Base-by-base conservation (phyloP, 2,329 filamentous ascomycete species). In the Phialophora verrucosa region DNA sequence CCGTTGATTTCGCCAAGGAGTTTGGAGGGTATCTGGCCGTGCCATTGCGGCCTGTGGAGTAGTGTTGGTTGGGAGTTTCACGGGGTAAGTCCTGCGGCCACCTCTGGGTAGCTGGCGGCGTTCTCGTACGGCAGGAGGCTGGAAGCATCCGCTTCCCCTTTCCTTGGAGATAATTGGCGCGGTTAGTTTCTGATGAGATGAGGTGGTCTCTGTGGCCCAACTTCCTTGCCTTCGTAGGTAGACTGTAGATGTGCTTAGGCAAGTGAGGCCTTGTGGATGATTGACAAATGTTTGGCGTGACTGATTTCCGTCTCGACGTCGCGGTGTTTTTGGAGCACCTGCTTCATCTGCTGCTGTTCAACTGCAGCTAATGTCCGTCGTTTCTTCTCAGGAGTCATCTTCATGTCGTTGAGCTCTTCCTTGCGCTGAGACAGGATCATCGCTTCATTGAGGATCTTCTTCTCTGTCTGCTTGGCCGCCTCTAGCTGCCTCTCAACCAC, bases 301-400 rank as follows among this genome's bases (percentile, higher is more conserved):
- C 64, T 58, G 29, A 67, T 64, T 23, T 70, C 59, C 4, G 54
- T 54, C 53, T 68, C 68, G n/a, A 66, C 53, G 42, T 69, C 65
- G 11, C 61, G 63, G 32, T 69, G 65, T 63, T 47, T 62, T 31
- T 47, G 62, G 11, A 69, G 62, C 11, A 65, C 56, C 14, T 66
- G 47, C 49, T 68, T 65, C 59, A 70, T 70, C 31, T 68, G 53
- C 31, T 68, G 53, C 17, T 62, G 42, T 25, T 70, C 65, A 12
- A 70, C 64, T 20, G 63, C 60, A 11, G 42, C 56, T 10, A 63
- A 17, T 12, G 65, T 66, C 50, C 44, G 61, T 2, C 55, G 27
- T 8, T 63, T 59, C 51, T 65, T 51, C 35, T 63, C 59, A 12
- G 57, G 12, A 14, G 14, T 62, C 58, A 64, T 66, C 31, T 59